Base-by-base conservation (phyloP, 2,329 filamentous ascomycete species). In the Penicillium digitatum region DNA sequence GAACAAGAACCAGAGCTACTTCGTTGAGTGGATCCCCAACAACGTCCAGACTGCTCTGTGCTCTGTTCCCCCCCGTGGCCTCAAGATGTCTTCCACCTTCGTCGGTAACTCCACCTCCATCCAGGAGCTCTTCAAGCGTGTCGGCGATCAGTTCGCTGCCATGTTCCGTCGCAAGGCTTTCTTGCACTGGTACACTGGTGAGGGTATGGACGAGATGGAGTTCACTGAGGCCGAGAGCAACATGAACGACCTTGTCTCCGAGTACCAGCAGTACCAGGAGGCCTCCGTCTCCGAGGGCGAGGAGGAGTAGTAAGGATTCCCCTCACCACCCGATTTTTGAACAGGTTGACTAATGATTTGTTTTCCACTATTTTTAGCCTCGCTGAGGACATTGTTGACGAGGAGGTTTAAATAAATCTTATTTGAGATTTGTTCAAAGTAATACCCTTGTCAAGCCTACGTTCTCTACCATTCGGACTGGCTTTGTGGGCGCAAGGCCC, bases 181-280 rank as follows among this genome's bases (percentile, higher is more conserved):
- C 91, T 90, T 99, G 86, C 94, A 97, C 84, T 99, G 94, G 94
- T 99, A 99, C 83, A 99, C 94, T 86, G 92, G 92, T 75, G 94
- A 99, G 86, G 94, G 94, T 82, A 99, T 99, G 94, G 94, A 99
- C 81, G 94, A 99, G 88, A 97, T 99, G 94, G 94, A 99, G 83
- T 99, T 99, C 84, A 99, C 94, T 75, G 94, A 99, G 86, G 94
- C 94, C 70, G 94, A 99, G 87, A 95, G 90, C 81, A 99, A 99
- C 85, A 97, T 99, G 94, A 97, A 99, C 84, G 94, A 99, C 79
- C 83, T 99, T 75, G 93, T 99, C 72, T 95, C 91, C 60, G 94
- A 99, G 80, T 99, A 99, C 84, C 94, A 97, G 86, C 94, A 99
- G 81, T 99, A 99, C 87, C 94, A 99, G 86, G 94, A 99, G 79